These are phyloP conservation scores for Stramenopiles sp. DNA, from an alignment of 352 stramenopile genomes.

Conservation along the genomic window DNA sequence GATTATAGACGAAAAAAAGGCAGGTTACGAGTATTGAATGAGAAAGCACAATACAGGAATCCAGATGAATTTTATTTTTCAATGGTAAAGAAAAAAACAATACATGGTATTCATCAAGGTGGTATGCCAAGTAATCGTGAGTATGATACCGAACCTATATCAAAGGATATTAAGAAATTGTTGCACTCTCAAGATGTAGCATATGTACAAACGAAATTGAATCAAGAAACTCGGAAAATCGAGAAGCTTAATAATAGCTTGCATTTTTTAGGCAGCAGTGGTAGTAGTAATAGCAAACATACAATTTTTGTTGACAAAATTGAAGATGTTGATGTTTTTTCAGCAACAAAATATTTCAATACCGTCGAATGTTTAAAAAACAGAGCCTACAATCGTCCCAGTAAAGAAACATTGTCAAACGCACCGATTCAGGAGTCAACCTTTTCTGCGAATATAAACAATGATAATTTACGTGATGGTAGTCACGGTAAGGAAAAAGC, in stretches of 20 bases:
- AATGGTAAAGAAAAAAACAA: constrained; percentile 67
- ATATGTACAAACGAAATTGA: constrained; percentile 70
- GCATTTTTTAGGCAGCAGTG: constrained; percentile 47
- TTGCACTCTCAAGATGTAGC: constrained; percentile 89
- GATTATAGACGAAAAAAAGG: constrained; percentile 88
- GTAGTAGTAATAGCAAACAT: constrained; percentile 38
- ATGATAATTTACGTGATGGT: too few relatives aligned
- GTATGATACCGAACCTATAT: constrained; percentile 19
- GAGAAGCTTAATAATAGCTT: constrained; percentile 45
- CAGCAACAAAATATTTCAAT: constrained; percentile 18
- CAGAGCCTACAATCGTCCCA: constrained; percentile 33
- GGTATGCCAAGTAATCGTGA: constrained; percentile 20
- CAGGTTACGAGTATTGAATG: constrained; percentile 52
- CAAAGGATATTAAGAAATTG: constrained; percentile 47
- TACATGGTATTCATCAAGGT: constrained; percentile 45
- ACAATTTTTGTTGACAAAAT: constrained; percentile 19
- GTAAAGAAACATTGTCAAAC: constrained; percentile 35
- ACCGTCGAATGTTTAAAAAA: not conserved
- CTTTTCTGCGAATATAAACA: too few relatives aligned
- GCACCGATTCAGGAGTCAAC: constrained; percentile 22
- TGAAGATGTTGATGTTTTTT: constrained; percentile 16
- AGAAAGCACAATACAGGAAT: constrained; percentile 83
- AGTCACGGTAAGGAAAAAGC: not conserved
- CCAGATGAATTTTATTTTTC: constrained; percentile 98
- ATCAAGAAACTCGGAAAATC: constrained; percentile 44